Base-by-base conservation (phyloP, 2,329 filamentous ascomycete species). In the Microdochium trichocladiopsis region DNA sequence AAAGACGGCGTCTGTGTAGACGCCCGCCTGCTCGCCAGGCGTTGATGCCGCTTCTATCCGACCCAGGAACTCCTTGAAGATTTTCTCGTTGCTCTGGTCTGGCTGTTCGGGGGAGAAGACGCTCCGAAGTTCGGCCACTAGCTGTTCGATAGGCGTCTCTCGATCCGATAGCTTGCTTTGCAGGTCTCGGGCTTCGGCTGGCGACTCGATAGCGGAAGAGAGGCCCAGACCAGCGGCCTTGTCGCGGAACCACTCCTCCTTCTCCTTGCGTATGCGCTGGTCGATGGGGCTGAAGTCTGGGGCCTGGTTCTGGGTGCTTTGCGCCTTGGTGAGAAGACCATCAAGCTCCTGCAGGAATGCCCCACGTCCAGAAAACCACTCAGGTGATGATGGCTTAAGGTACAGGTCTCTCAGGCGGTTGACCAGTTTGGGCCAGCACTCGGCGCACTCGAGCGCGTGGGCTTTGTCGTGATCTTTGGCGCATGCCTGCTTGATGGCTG, bases 221-320 rank as follows among this genome's bases (percentile, higher is more conserved):
- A 66, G 57, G 10, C 59, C 57, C 9, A 67, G 48, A 25, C 56
- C 61, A 45, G 58, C 59, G 47, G 61, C 54, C 52, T 58, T 65
- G 51, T 61, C 74, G 51, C 74, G 71, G 53, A 80, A 78, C 78
- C 79, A 82, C 11, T 71, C 71, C 54, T 72, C 71, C 59, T 78
- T 79, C 60, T 81, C 78, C 25, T 71, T 71, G 10, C 69, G 66
- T 58, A 83, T 73, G 54, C 73, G 72, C 22, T 71, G 68, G 57
- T 82, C 78, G 41, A 83, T 72, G 18, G 61, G 65, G 43, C 69
- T 65, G 12, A 80, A 63, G 25, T 25, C 47, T 48, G 23, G n/a
- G 12, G 25, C 4, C 50, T 70, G 68, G n/a, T 69, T 60, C 47
- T 71, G 70, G 56, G 70, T 65, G 16, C 69, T 65, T 57, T 71